phyloP scores from a whole-genome alignment of 495 filamentous ascomycete genomes.

The Penicillium bialowiezense region DNA sequence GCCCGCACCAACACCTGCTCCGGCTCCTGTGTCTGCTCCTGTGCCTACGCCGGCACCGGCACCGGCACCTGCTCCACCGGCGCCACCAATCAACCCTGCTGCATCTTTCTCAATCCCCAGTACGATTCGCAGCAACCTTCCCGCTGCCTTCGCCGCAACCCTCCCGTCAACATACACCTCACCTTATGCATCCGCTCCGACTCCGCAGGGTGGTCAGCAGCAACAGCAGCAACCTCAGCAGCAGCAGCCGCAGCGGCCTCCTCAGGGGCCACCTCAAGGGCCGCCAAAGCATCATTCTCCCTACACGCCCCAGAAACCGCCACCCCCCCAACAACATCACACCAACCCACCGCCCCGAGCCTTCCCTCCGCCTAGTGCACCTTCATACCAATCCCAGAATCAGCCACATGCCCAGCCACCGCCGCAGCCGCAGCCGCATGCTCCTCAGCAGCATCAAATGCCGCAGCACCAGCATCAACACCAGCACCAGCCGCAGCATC shows the following conservation, averaged over 20 bases:
- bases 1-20: conserved; percentile 11
- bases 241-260: conserved; percentile 29
- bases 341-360: conserved; percentile 19
- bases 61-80: conserved; percentile 12
- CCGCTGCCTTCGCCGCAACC: conserved; percentile 41
- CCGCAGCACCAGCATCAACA: conserved; percentile 13
- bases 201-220: conserved; percentile 30
- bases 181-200: conserved; percentile 41
- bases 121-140: conserved; percentile 44
- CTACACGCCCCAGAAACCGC: conserved; percentile 21
- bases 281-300: conserved; percentile 27
- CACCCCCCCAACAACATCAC: conserved; percentile 17
- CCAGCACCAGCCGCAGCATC: conserved; percentile 13
- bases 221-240: conserved; percentile 22
- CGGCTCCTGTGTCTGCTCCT: neutral
- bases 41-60: conserved; percentile 2
- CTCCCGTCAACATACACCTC: conserved; percentile 42
- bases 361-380: conserved; percentile 18
- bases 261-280: conserved; percentile 19
- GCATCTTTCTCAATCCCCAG: conserved; percentile 41
- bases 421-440: conserved; percentile 26
- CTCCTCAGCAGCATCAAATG: conserved; percentile 15
- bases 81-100: conserved; percentile 11
- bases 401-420: conserved; percentile 17
- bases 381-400: conserved; percentile 18